These are phyloP conservation scores for Litsea cubeba DNA, from an alignment of 164 flowering plant species.

Conservation along the genomic window DNA sequence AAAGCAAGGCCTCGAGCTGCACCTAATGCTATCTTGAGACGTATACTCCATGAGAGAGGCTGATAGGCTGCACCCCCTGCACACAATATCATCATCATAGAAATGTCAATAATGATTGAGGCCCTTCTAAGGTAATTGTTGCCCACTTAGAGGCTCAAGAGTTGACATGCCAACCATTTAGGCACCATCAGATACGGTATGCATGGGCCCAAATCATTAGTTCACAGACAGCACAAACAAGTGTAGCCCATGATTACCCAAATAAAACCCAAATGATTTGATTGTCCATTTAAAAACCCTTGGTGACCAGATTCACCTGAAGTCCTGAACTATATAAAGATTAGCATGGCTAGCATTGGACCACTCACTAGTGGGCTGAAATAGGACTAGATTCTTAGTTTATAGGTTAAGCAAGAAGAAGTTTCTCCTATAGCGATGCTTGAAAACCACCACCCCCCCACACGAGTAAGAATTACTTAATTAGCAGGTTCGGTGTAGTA, in stretches of 20 bases:
- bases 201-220: neutral
- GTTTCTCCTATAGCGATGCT: neutral
- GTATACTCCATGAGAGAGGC: slow-evolving; percentile 67
- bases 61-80: slow-evolving; percentile 57
- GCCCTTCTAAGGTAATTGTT: neutral
- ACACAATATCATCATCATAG: slow-evolving; percentile 3
- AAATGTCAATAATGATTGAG: neutral
- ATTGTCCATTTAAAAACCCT: neutral
- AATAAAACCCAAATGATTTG: neutral
- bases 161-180: neutral
- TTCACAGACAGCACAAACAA: too few species aligned
- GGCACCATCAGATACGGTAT: neutral
- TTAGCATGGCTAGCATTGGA: neutral
- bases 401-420: too few species aligned
- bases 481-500: neutral
- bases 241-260: neutral
- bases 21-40: slow-evolving; percentile 74
- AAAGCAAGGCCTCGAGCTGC: slow-evolving; percentile 81
- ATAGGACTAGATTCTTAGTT: too few species aligned
- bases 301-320: neutral
- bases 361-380: too few species aligned
- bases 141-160: neutral
- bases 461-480: neutral
- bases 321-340: neutral
- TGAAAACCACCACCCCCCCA: neutral